Base-by-base conservation (phyloP, 768 basidiomycete species). In the Brasilioporus rufonigricans region DNA sequence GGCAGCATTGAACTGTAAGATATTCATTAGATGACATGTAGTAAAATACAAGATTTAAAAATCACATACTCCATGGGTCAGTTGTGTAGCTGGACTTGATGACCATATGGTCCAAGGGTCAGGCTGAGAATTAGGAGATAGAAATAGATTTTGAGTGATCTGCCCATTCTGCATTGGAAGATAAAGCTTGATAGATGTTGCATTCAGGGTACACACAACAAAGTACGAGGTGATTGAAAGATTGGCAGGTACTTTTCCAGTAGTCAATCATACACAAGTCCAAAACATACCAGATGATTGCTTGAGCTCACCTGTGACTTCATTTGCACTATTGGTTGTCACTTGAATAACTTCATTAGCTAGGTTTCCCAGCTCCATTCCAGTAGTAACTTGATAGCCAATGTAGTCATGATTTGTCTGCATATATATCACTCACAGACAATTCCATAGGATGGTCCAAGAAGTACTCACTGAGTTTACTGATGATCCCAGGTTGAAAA, bases 21-120 rank as follows among this genome's bases (percentile, higher is more conserved):
- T 43, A 19, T 8, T 12, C 4, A 38, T 48, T 8, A 39, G 19
- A 19, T 8, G n/a, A 39, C 21, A 11, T 10, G 26, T 3, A 5
- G 27, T 29, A 29, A 29, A 29, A 27, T 9, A 38, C 11, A 35
- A 10, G 0, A 3, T 35, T 12, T 1, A 38, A 38, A 8, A 4
- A 1, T 23, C 2, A 38, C 23, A 46, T n/a, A 35, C 50, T 11
- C 31, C 7, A 27, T 29, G 39, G 10, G 55, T 48, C 26, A 44
- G 33, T 7, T 46, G 36, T 48, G 44, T 44, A 33, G 44, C 4
- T 46, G 2, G 14, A 21, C 27, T 36, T 38, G 44, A 21, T 39
- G 53, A 41, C 57, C 56, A 60, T 19, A 55, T 3, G 14, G 35
- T 21, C 57, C 57, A 44, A 29, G 54, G 4, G 46, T 21, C 29